Percentiles rank a stretch among this genome's conserved stretches.
phyloP scores from a whole-genome alignment of 768 basidiomycete species.

The Mycena metata region DNA sequence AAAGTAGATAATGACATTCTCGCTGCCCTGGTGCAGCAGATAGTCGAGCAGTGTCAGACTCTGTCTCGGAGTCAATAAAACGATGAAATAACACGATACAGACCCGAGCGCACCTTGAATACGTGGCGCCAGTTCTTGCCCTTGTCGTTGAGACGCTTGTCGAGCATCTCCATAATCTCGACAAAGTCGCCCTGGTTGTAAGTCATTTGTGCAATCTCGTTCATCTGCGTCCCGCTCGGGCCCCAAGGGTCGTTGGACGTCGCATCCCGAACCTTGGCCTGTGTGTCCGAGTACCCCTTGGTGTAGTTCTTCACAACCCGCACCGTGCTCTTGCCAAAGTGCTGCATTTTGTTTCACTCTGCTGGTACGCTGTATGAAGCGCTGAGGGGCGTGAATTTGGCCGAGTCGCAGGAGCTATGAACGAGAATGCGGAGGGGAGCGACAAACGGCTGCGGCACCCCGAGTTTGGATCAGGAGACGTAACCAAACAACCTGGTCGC shows the following conservation, averaged over 20 bases:
- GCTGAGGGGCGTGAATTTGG: too few relatives aligned
- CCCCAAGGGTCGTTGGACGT: slow-evolving; percentile 99
- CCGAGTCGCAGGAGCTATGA: too few relatives aligned
- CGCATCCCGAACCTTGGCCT: slow-evolving; percentile 96
- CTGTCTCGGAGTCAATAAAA: slow-evolving; percentile 50
- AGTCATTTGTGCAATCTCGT: slow-evolving; percentile 96
- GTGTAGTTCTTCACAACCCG: slow-evolving; percentile 96
- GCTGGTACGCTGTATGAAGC: too few relatives aligned
- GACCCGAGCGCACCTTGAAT: slow-evolving; percentile 80
- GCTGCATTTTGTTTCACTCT: too few relatives aligned
- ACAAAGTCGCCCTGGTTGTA: slow-evolving; percentile 99
- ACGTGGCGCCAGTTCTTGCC: slow-evolving; percentile 99
- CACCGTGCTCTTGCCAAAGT: slow-evolving; percentile 87
- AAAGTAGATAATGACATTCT: slow-evolving; percentile 99
- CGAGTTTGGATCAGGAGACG: not conserved
- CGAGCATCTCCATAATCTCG: slow-evolving; percentile 99
- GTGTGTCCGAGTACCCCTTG: slow-evolving; percentile 94
- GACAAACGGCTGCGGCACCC: slow-evolving; percentile 15
- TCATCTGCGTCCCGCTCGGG: slow-evolving; percentile 98
- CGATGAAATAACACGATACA: not conserved
- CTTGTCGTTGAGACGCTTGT: slow-evolving; percentile 98
- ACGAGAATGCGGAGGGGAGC: too few relatives aligned
- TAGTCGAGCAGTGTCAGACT: slow-evolving; percentile 96
- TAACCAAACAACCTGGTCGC: slow-evolving; percentile 9
- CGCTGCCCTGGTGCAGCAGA: slow-evolving; percentile 94